These are phyloP conservation scores for Carex myosuroides DNA, from an alignment of 176 grass and related monocot genomes.

Conservation along the genomic window DNA sequence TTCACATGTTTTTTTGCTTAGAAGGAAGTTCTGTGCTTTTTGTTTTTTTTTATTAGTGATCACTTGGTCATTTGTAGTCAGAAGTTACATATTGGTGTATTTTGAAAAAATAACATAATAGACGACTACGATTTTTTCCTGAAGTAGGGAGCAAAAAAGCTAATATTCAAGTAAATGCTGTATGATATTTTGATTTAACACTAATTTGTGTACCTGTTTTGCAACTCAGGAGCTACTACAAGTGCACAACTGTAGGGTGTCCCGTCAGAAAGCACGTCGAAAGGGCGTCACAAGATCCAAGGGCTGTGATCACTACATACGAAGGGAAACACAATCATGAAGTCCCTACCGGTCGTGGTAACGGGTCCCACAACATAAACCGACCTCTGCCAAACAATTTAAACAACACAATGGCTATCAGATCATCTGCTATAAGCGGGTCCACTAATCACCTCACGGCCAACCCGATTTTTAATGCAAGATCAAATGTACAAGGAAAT, in stretches of 20 bases:
- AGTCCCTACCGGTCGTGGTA: slow-evolving; percentile 19
- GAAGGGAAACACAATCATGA: slow-evolving; percentile 46
- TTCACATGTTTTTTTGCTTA: background rate
- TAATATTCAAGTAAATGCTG: background rate
- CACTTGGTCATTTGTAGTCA: background rate
- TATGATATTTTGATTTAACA: background rate
- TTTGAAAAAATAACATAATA: background rate
- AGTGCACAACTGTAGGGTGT: slow-evolving; percentile 31
- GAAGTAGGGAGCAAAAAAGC: background rate
- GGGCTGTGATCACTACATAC: slow-evolving; percentile 43
- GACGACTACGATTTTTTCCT: background rate
- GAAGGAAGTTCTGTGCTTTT: background rate
- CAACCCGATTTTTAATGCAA: background rate
- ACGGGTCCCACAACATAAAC: slow-evolving; percentile 1
- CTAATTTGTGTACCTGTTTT: background rate
- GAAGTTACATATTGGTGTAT: background rate
- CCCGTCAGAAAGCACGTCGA: slow-evolving; percentile 44
- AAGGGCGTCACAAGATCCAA: slow-evolving; percentile 34
- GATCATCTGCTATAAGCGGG: slow-evolving; percentile 5
- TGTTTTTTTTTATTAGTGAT: background rate
- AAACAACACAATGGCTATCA: slow-evolving; percentile 10
- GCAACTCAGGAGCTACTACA: slow-evolving; percentile 38
- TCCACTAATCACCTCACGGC: background rate
- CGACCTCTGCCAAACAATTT: slow-evolving; percentile 7
- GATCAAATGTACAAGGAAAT: background rate